Base-by-base conservation (phyloP, 2,329 filamentous ascomycete species). In the Herpotrichia juniperi region DNA sequence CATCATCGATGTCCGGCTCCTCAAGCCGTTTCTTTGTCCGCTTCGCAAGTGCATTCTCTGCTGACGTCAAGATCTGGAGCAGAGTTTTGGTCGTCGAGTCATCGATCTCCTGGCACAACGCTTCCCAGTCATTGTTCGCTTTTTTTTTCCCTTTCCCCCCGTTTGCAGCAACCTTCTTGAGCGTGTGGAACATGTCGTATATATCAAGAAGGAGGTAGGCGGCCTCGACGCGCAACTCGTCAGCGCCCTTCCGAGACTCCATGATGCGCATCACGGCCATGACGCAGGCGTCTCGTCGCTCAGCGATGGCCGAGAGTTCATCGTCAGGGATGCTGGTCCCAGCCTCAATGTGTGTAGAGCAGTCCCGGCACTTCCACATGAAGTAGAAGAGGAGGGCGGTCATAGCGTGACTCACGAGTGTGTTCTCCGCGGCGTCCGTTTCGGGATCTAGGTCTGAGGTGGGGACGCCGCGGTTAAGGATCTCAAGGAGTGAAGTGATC, bases 331-430 rank as follows among this genome's bases (percentile, higher is more conserved):
- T 81, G 3, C 78, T 54, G 6, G 66, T 70, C 10, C 62, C 66
- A 12, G 64, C 55, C 44, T 66, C 80, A 39, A 79, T 63, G 14
- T 68, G 58, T 4, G 59, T 58, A n/a, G 69, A 65, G 42, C 76
- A 68, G 34, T 81, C 79, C 47, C 85, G 83, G 19, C 89, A 83
- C 69, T 94, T 93, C 94, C 94, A 99, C 86, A 96, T 91, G 69
- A 97, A 96, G 76, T 97, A 97, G 75, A 96, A 91, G 42, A 92
- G 82, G 45, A 89, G 81, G 1, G 87, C 82, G 59, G 89, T 88
- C 64, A 96, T 89, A 25, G 91, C 88, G 62, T 87, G 88, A 1
- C 85, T 81, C 6, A 91, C 87, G 37, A 94, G 80, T 58, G 90
- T 87, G 60, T 94, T 90, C 72, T 97, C 93, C 11, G 90, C 78